Base-by-base conservation (phyloP, 75 land plant species). In the Selaginella moellendorffii region DNA sequence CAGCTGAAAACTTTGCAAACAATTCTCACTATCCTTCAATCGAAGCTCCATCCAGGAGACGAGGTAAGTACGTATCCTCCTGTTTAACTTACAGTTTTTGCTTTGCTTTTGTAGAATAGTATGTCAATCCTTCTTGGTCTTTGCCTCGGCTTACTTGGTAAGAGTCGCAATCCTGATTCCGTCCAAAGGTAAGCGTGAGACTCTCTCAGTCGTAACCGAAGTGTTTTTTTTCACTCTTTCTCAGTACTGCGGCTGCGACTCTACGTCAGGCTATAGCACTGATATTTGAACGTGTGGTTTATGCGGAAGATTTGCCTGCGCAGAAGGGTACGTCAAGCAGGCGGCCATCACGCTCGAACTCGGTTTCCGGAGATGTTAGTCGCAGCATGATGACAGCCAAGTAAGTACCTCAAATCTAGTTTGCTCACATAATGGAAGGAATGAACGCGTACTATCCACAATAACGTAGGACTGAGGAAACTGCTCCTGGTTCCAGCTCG, bases 221-320 rank as follows among this genome's bases (percentile, higher is more conserved):
- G 12, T 66, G 25, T 20, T 46, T 17, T 66, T 27, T 17, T 24
- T 29, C 22, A 18, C 31, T 10, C 18, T 8, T 52, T 36, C 5
- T 28, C 72, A 93, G 99, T 63, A 95, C 99, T 66, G 96, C 99
- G 31, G 99, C 96, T 66, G 99, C 99, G 64, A 95, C 99, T 17
- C 80, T 95, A 54, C 79, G 99, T 65, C 99, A 89, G 76, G 97
- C 97, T 18, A 85, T 90, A 69, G 99, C 96, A 66, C 67, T 95
- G 46, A 77, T 95, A 24, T 95, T 95, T 82, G 91, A 95, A 74
- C 79, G 76, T 65, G 85, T 95, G 27, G 65, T 83, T 66, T 27
- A 2, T 58, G 80, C 78, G 12, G 91, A 95, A 71, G 77, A 72
- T 20, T 80, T 95, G 73, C 99, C 99, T 31, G 30, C 70, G 14